Percentiles rank a stretch among this genome's conserved stretches.
Evolutionary conservation across 306 rosid species (phyloP).

Genomic region (Malus domestica): ASM211411v1 NC_041792.1:16494407-16494906

Average conservation of each 20-base stretch:
- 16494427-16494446: not conserved
- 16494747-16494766: too few species aligned
- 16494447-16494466: constrained; percentile 1
- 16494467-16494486: constrained; percentile 5
- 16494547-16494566: constrained; percentile 12
- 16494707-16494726: not conserved
- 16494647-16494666: not conserved
- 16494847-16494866: too few species aligned
- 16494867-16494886: too few species aligned
- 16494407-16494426: constrained; percentile 19
- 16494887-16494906: constrained; percentile 3
- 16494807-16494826: too few species aligned
- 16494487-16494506: constrained; percentile 15
- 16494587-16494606: not conserved
- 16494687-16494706: not conserved
- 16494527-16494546: constrained; percentile 20
- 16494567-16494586: constrained; percentile 1
- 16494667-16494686: not conserved
- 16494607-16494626: not conserved
- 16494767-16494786: too few species aligned
- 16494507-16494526: constrained; percentile 30
- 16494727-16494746: too few species aligned
- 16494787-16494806: too few species aligned
- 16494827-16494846: too few species aligned
- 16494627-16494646: constrained; percentile 9